Evolutionary conservation across 2,329 filamentous ascomycete species (phyloP).

Genomic region (Diaporthe citrichinensis): DNA sequence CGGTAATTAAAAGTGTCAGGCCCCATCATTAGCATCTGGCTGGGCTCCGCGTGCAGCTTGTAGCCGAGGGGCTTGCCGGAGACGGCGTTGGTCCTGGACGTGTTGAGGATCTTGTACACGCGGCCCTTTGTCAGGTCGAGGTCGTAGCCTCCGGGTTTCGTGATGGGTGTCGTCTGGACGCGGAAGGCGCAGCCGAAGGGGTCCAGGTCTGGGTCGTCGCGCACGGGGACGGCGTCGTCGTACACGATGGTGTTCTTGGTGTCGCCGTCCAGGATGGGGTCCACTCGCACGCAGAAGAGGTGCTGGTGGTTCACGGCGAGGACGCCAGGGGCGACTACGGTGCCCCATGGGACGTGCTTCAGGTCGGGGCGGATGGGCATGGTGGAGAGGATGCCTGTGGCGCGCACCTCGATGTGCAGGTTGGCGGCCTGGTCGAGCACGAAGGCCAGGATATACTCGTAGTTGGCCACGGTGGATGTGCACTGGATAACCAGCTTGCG

Average conservation of each 20-base stretch:
- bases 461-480: neutral
- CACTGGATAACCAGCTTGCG: neutral
- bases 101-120: constrained; percentile 4
- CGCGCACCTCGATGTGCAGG: neutral
- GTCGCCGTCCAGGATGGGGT: neutral
- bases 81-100: neutral
- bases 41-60: neutral
- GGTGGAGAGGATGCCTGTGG: neutral
- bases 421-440: constrained; percentile 1
- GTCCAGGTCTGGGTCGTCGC: neutral
- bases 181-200: neutral
- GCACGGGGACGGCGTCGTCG: neutral
- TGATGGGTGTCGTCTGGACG: neutral
- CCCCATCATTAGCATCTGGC: constrained; percentile 3
- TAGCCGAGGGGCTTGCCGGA: neutral
- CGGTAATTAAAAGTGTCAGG: neutral
- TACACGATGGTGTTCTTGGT: neutral
- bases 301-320: neutral
- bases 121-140: neutral
- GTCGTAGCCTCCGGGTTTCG: neutral
- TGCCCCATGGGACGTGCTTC: neutral
- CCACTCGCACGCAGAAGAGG: neutral
- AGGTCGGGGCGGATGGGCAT: neutral
- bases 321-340: neutral
- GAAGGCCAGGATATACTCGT: neutral